These are phyloP conservation scores for Aspergillus unguis DNA, from an alignment of 2,329 filamentous ascomycete species.

Conservation along the genomic window DNA sequence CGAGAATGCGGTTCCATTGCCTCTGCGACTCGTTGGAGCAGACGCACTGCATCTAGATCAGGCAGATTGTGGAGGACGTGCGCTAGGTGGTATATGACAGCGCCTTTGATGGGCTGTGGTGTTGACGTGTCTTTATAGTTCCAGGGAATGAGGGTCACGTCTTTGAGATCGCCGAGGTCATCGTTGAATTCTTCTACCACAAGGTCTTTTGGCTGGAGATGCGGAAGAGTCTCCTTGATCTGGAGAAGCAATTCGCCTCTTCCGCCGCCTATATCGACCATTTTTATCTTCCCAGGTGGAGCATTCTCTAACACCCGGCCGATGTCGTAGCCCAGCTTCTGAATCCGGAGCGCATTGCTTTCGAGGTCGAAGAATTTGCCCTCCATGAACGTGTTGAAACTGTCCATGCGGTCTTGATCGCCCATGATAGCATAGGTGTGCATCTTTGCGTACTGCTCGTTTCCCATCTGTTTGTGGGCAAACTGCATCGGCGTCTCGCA, in stretches of 20 bases:
- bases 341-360: not conserved
- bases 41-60: constrained; percentile 33
- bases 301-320: not conserved
- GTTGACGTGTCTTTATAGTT: constrained; percentile 32
- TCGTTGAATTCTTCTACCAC: constrained; percentile 37
- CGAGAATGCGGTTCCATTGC: constrained; percentile 36
- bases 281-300: too few species aligned
- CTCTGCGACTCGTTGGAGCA: constrained; percentile 33
- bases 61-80: constrained; percentile 39
- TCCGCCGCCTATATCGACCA: not conserved
- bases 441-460: constrained; percentile 23
- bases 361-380: not conserved
- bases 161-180: constrained; percentile 22
- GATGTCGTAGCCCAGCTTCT: not conserved
- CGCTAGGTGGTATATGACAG: constrained; percentile 33
- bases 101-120: constrained; percentile 32
- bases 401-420: constrained; percentile 35
- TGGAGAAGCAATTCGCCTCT: not conserved
- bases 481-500: constrained; percentile 34
- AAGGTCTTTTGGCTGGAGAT: constrained; percentile 23
- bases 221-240: not conserved
- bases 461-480: constrained; percentile 20
- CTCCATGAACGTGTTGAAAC: constrained; percentile 39
- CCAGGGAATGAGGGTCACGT: constrained; percentile 33
- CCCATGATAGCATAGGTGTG: constrained; percentile 40